Conservation (phyloP, 2,329 filamentous ascomycete species). For the Aspergillus sp. region DNA sequence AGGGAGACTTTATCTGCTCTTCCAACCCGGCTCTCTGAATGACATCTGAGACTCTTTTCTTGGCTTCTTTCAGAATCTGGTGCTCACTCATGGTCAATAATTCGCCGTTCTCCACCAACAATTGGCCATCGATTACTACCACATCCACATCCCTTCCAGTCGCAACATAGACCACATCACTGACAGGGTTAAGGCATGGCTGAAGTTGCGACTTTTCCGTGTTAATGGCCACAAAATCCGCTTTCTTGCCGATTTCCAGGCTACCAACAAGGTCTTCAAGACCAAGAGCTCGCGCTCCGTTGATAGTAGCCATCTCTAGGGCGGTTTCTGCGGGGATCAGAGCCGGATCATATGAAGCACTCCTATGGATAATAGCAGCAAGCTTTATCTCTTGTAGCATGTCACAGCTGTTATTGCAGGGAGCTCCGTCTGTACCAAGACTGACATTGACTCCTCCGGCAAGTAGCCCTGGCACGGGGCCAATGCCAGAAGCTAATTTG, state of each 20-base stretch:
- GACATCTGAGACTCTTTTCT: not conserved
- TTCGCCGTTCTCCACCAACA: slow-evolving; percentile 36
- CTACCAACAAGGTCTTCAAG: slow-evolving; percentile 41
- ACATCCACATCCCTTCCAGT: slow-evolving; percentile 46
- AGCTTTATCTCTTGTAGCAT: slow-evolving; percentile 56
- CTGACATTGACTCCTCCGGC: slow-evolving; percentile 46
- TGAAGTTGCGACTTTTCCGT: slow-evolving; percentile 32
- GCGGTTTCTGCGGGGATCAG: slow-evolving; percentile 47
- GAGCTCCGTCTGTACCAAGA: slow-evolving; percentile 55
- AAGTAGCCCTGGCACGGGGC: slow-evolving; percentile 48
- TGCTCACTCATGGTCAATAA: slow-evolving; percentile 43
- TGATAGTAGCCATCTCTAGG: slow-evolving; percentile 54
- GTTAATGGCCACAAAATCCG: slow-evolving; percentile 40
- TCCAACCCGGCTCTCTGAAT: not conserved
- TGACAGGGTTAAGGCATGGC: slow-evolving; percentile 43
- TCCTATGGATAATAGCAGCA: slow-evolving; percentile 51
- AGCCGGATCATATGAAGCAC: slow-evolving; percentile 42
- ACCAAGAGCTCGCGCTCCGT: slow-evolving; percentile 50
- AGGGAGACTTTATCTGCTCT: slow-evolving; percentile 13
- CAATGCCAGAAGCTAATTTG: slow-evolving; percentile 54
- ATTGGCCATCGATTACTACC: slow-evolving; percentile 46
- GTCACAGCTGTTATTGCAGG: slow-evolving; percentile 54
- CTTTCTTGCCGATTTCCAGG: slow-evolving; percentile 43
- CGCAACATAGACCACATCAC: slow-evolving; percentile 43
- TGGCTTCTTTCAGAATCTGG: not conserved